Base-by-base conservation (phyloP, 495 filamentous ascomycete species). In the Immersiella caudata region DNA sequence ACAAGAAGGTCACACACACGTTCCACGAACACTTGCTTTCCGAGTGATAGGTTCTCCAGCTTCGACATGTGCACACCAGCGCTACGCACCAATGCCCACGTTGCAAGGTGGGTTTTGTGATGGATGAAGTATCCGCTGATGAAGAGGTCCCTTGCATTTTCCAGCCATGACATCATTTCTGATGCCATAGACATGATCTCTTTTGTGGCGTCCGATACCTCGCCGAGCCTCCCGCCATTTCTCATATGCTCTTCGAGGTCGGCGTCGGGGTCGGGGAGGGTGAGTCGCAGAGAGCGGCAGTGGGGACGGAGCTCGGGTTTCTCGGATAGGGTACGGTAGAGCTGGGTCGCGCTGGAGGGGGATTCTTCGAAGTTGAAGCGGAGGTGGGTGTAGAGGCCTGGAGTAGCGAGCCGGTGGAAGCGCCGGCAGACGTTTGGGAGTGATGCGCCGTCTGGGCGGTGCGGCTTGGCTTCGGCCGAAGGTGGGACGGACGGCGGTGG, bases 311-410 rank as follows among this genome's bases (percentile, higher is more conserved):
- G 24, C 1, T 14, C 5, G 24, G n/a, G 5, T 4, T 57, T 21
- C 54, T 57, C 24, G 54, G 1, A 2, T 2, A 57, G 54, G 1
- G 54, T 57, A 20, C 54, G 54, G 20, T 57, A 20, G 20, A 57
- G 54, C 20, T 2, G n/a, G 2, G 5, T 26, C 2, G 54, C 54
- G 5, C 24, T 21, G 12, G 5, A 57, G 54, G 54, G 5, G 2
- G n/a, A 5, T 2, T 21, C n/a, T 3, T 6, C 25, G n/a, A 24
- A 26, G 6, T 57, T 33, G 29, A 33, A 33, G 29, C 8, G 29
- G 20, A 57, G 54, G 54, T 21, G n/a, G 54, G n/a, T 21, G 54
- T 57, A 57, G 12, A 57, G 54, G 24, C n/a, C 54, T 21, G 54
- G 54, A 5, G 54, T 57, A 2, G 54, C n/a, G 12, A 57, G 54